Percentiles rank a stretch among this genome's conserved stretches.
Evolutionary conservation across 257 asterid genomes (phyloP).

Genomic region (Plantago major): DNA sequence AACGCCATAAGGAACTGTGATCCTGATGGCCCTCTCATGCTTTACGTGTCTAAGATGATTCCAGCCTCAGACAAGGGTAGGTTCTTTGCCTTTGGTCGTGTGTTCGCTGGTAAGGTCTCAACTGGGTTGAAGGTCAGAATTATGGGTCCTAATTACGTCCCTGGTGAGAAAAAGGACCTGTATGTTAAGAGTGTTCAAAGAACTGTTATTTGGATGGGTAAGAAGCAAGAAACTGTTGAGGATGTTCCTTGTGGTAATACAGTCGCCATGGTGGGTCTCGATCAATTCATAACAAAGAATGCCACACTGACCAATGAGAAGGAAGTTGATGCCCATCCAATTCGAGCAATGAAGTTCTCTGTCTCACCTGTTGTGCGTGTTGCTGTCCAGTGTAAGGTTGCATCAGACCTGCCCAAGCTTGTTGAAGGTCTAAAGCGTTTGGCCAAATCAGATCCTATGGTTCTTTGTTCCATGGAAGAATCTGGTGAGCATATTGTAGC

Average conservation of each 20-base stretch:
- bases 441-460: constrained; percentile 48
- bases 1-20: constrained; percentile 36
- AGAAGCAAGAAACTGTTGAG: too few species aligned
- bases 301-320: constrained; percentile 38
- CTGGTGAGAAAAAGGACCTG: constrained; percentile 30
- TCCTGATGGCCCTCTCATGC: constrained; percentile 39
- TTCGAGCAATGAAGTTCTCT: constrained; percentile 37
- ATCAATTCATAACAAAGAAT: constrained; percentile 35
- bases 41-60: constrained; percentile 43
- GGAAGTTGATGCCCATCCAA: constrained; percentile 42
- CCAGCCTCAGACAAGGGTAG: constrained; percentile 39
- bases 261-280: constrained; percentile 37
- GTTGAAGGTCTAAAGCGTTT: constrained; percentile 37
- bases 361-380: constrained; percentile 36
- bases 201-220: too few species aligned
- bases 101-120: constrained; percentile 29
- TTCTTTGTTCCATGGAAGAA: constrained; percentile 33
- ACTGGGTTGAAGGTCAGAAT: constrained; percentile 42
- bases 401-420: constrained; percentile 41
- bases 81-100: constrained; percentile 43
- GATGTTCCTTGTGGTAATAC: too few species aligned
- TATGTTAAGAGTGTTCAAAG: too few species aligned
- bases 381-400: constrained; percentile 36
- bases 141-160: constrained; percentile 38
- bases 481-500: constrained; percentile 40